Evolutionary conservation across 257 asterid species (phyloP).

Genomic region (Paraleonurus japonicus): DNA sequence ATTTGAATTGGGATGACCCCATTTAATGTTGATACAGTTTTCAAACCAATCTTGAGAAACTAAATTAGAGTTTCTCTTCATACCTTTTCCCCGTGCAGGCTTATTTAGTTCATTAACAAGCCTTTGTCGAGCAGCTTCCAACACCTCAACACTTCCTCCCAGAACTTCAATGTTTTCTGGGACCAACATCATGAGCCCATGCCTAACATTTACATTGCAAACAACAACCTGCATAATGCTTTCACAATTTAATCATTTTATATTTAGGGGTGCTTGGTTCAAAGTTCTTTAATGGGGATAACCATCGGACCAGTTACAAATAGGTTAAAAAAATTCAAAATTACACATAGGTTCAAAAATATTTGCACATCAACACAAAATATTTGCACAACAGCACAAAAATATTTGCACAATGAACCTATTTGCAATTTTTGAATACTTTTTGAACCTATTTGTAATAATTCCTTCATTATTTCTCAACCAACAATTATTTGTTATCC

Average conservation of each 20-base stretch:
- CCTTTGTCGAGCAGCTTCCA: conserved; percentile 83
- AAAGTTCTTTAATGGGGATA: too few relatives aligned
- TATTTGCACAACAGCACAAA: too few relatives aligned
- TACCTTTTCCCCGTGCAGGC: conserved; percentile 97
- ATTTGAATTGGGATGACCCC: not conserved
- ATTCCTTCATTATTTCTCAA: too few relatives aligned
- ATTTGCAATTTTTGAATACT: too few relatives aligned
- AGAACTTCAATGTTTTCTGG: conserved; percentile 83
- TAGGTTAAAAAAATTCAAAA: too few relatives aligned
- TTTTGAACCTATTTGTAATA: too few relatives aligned
- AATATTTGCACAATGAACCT: too few relatives aligned
- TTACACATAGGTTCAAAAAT: too few relatives aligned
- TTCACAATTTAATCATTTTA: conserved; percentile 9
- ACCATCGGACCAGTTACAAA: too few relatives aligned
- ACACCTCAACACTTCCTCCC: conserved; percentile 84
- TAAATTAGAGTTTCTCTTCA: not conserved
- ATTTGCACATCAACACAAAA: too few relatives aligned
- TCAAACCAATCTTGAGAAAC: not conserved
- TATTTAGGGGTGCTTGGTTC: too few relatives aligned
- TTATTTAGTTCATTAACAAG: conserved; percentile 81
- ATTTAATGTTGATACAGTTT: not conserved
- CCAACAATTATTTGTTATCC: too few relatives aligned
- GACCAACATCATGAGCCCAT: conserved; percentile 83
- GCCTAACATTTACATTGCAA: conserved; percentile 79
- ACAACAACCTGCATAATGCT: conserved; percentile 55